phyloP scores from a whole-genome alignment of 768 basidiomycete species.

The Boletus bicolor region DNA sequence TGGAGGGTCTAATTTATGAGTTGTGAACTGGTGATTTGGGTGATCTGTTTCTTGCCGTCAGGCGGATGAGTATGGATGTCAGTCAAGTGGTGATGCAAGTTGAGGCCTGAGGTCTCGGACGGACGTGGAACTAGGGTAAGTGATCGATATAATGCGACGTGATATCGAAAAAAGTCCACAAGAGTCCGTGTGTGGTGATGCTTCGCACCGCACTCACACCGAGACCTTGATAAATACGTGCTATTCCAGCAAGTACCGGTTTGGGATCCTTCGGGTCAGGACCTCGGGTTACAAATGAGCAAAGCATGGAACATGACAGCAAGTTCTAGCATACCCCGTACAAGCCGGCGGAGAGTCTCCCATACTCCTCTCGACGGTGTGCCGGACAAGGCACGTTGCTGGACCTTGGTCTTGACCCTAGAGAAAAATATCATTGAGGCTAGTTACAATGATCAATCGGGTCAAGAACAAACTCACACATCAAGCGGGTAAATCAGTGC shows the following conservation, averaged over 20 bases:
- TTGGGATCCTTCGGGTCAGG: constrained; percentile 78
- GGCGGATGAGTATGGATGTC: constrained; percentile 12
- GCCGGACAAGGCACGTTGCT: constrained; percentile 85
- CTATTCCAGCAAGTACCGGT: constrained; percentile 70
- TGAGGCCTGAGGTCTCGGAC: background rate
- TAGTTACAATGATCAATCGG: background rate
- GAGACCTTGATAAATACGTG: constrained; percentile 88
- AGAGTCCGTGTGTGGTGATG: constrained; percentile 87
- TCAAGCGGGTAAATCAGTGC: constrained; percentile 92
- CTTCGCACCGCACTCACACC: constrained; percentile 91
- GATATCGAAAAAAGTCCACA: constrained; percentile 92
- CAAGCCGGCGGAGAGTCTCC: constrained; percentile 73
- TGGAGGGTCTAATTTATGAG: constrained; percentile 16
- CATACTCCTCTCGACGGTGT: constrained; percentile 65
- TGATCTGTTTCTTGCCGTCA: constrained; percentile 4
- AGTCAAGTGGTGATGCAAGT: constrained; percentile 3
- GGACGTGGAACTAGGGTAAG: constrained; percentile 36
- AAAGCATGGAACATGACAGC: background rate
- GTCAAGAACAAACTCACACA: constrained; percentile 54
- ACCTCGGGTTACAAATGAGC: constrained; percentile 41
- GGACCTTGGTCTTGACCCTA: constrained; percentile 93
- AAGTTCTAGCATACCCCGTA: constrained; percentile 57
- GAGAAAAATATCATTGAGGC: constrained; percentile 6
- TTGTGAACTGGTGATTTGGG: constrained; percentile 4
- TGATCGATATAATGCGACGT: constrained; percentile 70